Percentiles rank a stretch among this genome's conserved stretches.
Evolutionary conservation across 441 rosid species (phyloP).

Genomic region (Populus tomentosa): DNA sequence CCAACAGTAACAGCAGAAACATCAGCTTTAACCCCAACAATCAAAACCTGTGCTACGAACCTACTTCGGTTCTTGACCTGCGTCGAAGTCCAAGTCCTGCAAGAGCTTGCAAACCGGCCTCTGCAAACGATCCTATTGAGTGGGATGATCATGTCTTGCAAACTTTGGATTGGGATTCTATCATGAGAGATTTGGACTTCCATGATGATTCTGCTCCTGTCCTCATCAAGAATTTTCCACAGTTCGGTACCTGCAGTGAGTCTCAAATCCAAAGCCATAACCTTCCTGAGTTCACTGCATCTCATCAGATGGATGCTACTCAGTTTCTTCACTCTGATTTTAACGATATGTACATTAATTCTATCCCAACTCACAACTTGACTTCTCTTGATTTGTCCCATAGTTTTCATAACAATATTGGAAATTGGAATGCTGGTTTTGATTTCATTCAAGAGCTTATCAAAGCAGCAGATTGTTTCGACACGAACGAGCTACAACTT

Average conservation of each 20-base stretch:
- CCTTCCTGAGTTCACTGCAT: slow-evolving; percentile 37
- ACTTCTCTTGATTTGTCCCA: slow-evolving; percentile 21
- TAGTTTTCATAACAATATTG: slow-evolving; percentile 10
- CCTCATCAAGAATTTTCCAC: slow-evolving; percentile 17
- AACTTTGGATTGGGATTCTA: slow-evolving; percentile 78
- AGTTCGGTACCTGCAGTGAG: slow-evolving; percentile 21
- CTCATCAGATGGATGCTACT: slow-evolving; percentile 25
- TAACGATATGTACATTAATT: slow-evolving; percentile 25
- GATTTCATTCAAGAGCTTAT: slow-evolving; percentile 74
- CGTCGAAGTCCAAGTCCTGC: slow-evolving; percentile 50
- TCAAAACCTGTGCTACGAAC: slow-evolving; percentile 43
- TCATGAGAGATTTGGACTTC: slow-evolving; percentile 73
- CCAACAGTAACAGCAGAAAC: slow-evolving; percentile 13
- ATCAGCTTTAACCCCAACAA: slow-evolving; percentile 14
- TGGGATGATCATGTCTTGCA: slow-evolving; percentile 74
- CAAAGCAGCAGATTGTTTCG: slow-evolving; percentile 73
- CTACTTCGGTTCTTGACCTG: slow-evolving; percentile 81
- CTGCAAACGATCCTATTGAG: slow-evolving; percentile 27
- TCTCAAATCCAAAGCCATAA: slow-evolving; percentile 33
- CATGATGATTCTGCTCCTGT: slow-evolving; percentile 57
- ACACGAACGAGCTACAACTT: slow-evolving; percentile 67
- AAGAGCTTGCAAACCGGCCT: slow-evolving; percentile 22
- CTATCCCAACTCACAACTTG: slow-evolving; percentile 5
- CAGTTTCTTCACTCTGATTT: slow-evolving; percentile 33
- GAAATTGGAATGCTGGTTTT: slow-evolving; percentile 32